A percentile compares a stretch with the other conserved stretches of the same genome.
Conservation (phyloP, 2,329 filamentous ascomycete species). For the Sporothrix schenckii region DNA sequence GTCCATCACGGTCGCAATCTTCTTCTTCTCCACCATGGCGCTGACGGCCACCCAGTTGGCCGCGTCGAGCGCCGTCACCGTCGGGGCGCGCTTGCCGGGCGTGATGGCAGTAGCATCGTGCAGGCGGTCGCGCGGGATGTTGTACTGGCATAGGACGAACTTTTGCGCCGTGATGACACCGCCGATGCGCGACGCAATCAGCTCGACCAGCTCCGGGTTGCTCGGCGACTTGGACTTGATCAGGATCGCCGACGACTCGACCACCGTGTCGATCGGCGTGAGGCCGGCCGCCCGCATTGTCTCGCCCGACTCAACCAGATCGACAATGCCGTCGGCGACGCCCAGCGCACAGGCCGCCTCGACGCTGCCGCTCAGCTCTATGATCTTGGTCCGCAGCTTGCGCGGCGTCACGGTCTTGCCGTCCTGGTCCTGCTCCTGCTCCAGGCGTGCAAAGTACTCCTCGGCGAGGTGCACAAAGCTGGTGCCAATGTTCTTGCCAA, state of each 20-base stretch:
- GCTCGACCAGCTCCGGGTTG: constrained; percentile 76
- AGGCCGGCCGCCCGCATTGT: constrained; percentile 96
- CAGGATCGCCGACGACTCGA: constrained; percentile 83
- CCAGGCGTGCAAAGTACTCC: constrained; percentile 81
- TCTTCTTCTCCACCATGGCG: constrained; percentile 89
- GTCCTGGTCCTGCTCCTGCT: constrained; percentile 53
- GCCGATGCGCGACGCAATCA: constrained; percentile 83
- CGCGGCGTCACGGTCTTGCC: constrained; percentile 45
- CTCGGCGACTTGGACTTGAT: constrained; percentile 87
- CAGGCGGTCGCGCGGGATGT: constrained; percentile 74
- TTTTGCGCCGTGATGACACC: constrained; percentile 95
- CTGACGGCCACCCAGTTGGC: constrained; percentile 93
- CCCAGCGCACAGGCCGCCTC: constrained; percentile 95
- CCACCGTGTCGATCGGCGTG: constrained; percentile 90
- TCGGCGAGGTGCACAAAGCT: constrained; percentile 87
- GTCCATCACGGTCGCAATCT: constrained; percentile 85
- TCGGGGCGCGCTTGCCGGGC: constrained; percentile 90
- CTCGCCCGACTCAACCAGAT: constrained; percentile 92
- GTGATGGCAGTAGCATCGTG: constrained; percentile 73
- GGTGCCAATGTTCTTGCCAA: constrained; percentile 92
- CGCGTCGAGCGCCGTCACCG: constrained; percentile 84
- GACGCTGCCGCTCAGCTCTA: constrained; percentile 93
- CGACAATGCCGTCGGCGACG: constrained; percentile 94
- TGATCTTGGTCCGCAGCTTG: constrained; percentile 81
- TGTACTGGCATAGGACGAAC: constrained; percentile 96